Evolutionary conservation across 2,329 filamentous ascomycete genomes (phyloP).

Genomic region (Sporothrix protearum): DNA sequence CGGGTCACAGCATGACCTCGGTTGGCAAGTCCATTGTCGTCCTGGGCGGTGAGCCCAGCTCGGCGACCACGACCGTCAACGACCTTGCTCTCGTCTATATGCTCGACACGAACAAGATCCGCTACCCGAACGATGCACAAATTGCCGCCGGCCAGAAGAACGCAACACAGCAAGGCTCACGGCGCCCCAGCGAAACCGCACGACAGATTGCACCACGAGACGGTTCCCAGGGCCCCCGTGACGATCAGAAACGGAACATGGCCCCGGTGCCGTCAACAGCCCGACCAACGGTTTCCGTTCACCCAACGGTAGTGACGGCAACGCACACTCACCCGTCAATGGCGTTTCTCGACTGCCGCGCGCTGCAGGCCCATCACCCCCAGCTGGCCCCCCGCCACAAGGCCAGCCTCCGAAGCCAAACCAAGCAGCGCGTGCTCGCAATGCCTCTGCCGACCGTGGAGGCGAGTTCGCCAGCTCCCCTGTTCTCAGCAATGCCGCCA

Average conservation of each 20-base stretch:
- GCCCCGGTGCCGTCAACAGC: conserved; percentile 37
- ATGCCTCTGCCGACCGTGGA: conserved; percentile 48
- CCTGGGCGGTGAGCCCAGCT: conserved; percentile 89
- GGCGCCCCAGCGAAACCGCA: conserved; percentile 37
- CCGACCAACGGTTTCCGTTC: conserved; percentile 43
- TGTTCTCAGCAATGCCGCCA: conserved; percentile 29
- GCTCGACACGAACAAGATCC: conserved; percentile 91
- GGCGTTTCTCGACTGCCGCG: conserved; percentile 41
- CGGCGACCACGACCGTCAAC: conserved; percentile 71
- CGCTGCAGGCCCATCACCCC: conserved; percentile 36
- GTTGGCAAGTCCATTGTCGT: conserved; percentile 91
- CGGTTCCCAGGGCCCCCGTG: conserved; percentile 50
- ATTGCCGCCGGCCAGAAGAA: conserved; percentile 34
- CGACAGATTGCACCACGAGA: conserved; percentile 48
- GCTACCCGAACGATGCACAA: conserved; percentile 79
- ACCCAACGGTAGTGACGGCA: conserved; percentile 41
- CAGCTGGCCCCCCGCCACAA: conserved; percentile 53
- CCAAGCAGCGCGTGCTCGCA: conserved; percentile 45
- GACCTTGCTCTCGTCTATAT: conserved; percentile 89
- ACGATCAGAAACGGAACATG: conserved; percentile 49
- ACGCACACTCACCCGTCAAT: conserved; percentile 32
- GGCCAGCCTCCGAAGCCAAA: conserved; percentile 52
- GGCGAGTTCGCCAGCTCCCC: conserved; percentile 40
- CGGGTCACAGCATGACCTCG: conserved; percentile 96
- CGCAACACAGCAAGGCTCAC: conserved; percentile 23